A percentile compares a stretch with the other conserved stretches of the same genome.
phyloP scores from a whole-genome alignment of 306 rosid genomes.

The Citrullus mucosospermus region DNA sequence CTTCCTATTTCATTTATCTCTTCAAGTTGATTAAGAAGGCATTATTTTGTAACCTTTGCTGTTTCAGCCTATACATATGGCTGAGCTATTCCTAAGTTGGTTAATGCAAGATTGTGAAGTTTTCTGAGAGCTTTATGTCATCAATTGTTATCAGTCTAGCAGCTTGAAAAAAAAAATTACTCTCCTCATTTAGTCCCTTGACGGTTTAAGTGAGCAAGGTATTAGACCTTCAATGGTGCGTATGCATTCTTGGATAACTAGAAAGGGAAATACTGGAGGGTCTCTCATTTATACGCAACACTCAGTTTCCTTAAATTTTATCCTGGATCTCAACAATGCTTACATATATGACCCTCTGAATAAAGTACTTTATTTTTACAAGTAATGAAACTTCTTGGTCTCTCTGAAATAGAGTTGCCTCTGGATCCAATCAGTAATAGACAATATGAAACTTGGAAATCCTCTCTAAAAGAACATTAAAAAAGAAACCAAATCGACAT shows the following conservation, averaged over 20 bases:
- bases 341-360: too few species aligned
- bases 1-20: slow-evolving; percentile 12
- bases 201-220: neutral
- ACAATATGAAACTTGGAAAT: neutral
- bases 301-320: too few species aligned
- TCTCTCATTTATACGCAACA: too few species aligned
- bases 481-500: neutral
- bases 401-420: too few species aligned
- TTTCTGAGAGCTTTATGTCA: too few species aligned
- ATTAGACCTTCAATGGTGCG: neutral
- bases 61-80: too few species aligned
- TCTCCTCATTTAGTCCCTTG: neutral
- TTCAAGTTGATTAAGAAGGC: slow-evolving; percentile 3
- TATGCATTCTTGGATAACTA: neutral
- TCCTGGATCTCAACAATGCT: too few species aligned
- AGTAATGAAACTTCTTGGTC: too few species aligned
- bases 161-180: neutral
- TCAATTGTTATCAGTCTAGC: neutral
- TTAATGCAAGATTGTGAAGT: too few species aligned
- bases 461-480: neutral
- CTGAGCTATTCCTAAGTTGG: too few species aligned
- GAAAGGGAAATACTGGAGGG: neutral
- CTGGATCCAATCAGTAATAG: too few species aligned
- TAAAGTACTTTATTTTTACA: too few species aligned
- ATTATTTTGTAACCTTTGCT: neutral